Evolutionary conservation across 306 rosid species (phyloP), one percentile per base, ranked within the genome.

Genomic region (Trichosanthes cucumerina): DNA sequence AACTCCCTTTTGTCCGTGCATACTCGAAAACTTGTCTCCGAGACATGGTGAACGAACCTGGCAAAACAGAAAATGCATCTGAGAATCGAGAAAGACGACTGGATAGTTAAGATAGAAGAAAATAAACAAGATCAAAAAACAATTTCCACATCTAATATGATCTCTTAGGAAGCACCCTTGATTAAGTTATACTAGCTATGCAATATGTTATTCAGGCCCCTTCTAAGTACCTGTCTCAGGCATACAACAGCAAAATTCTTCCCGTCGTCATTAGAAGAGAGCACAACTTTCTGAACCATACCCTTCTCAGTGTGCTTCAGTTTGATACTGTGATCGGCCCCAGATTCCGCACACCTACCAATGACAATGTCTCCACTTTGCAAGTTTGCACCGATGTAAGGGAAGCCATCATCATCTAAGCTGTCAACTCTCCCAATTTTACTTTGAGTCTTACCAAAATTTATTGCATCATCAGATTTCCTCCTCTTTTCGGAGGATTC

Each of bases 1-100:
- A n/a, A 95, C 99, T 73, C 97, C 99, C 81, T 95, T 95, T 52
- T 95, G 99, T n/a, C 99, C 99, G 47, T 95, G 99, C 99, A 95
- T 95, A 78, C 98, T 92, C 18, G 99, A 95, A 85, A 95, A 95
- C 79, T 96, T 96, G 87, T 96, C 99, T 78, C 99, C 99, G 46
- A 92, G 97, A 80, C 88, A 90, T 31, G 99, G 99, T 57, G 86
- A 83, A n/a, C 99, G 92, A 65, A 96, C 95, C 99, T 96, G 86
- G 83, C 81, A 65, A 72, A 70, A 70, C 57, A 64, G 62, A 70
- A 8, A 54, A 5, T 38, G 68, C 23, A n/a, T 49, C 47, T 64
- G 50, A 64, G 75, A 43, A 63, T 46, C 34, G 0, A 18, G 23
- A 4, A 52, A 34, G 15, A 31, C 2, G 15, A 47, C 43, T 65